Base-by-base conservation (phyloP, 2,329 filamentous ascomycete species). In the Talaromyces sp. region DNA sequence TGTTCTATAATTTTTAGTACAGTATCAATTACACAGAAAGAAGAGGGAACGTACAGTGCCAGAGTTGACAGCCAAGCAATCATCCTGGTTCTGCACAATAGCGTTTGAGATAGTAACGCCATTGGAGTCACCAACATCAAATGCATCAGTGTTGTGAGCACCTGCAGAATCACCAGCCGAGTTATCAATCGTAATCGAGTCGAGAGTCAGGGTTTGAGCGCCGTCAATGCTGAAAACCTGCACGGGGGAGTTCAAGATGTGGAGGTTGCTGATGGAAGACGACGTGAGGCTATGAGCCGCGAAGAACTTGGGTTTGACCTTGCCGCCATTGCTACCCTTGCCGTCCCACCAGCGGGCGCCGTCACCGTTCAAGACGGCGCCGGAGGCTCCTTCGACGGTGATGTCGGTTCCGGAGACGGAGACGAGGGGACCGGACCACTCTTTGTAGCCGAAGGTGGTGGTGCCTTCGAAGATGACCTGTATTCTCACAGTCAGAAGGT, bases 301-400 rank as follows among this genome's bases (percentile, higher is more conserved):
- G 80, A 88, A 87, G 78, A 88, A 86, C 79, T 88, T 85, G 68
- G 87, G 87, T 82, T 90, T 89, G 27, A 75, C 84, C 76, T 82
- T 83, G 72, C 87, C 87, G 33, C 86, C 85, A 71, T 86, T 87
- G 71, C 74, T 74, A 41, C 87, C 87, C 75, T 87, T 69, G 61
- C 81, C 79, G 69, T 90, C 87, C 88, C 87, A 90, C 83, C 84
- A 89, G 35, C 77, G 73, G 10, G 80, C 71, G 41, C 87, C 86
- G 45, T 84, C 80, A 63, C 85, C 84, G 70, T 90, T 79, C 60
- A 90, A 82, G 19, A 81, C 75, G 66, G 79, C 80, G 22, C 83
- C 87, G 1, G 76, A 69, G 24, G 82, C 82, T 56, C 84, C 85
- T 9, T 79, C 79, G 45, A 89, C 79, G 33, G 80, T 81, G 69